Evolutionary conservation across 2,329 filamentous ascomycete genomes (phyloP).

Genomic region (Niveomyces coronatus): DNA sequence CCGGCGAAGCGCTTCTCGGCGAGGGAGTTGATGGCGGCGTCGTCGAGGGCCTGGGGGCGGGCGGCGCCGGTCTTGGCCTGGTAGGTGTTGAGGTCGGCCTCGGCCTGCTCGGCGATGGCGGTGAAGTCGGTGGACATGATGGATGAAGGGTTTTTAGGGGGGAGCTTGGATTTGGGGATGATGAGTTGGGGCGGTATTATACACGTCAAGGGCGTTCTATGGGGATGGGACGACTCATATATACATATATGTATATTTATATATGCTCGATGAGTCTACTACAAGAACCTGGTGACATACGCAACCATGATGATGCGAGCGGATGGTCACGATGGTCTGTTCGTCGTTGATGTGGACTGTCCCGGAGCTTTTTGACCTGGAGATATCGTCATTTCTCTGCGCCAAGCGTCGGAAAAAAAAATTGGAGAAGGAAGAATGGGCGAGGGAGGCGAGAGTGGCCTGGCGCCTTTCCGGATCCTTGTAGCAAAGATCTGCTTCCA

Average conservation of each 20-base stretch:
- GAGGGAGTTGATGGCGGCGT: conserved; percentile 31
- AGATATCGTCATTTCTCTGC: neutral
- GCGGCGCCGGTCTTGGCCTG: conserved; percentile 36
- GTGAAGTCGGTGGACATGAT: conserved; percentile 22
- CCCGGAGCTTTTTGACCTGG: conserved; percentile 5
- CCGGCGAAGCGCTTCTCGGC: conserved; percentile 31
- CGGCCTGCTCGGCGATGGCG: conserved; percentile 34
- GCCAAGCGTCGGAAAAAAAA: no score
- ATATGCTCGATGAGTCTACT: neutral
- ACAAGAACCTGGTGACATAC: conserved; percentile 1
- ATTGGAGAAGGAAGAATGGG: no score
- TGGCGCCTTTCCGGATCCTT: no score
- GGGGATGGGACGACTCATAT: no score
- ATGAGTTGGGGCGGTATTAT: neutral
- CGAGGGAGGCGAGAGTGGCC: no score
- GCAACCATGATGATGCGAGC: conserved; percentile 7
- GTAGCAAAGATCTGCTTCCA: no score
- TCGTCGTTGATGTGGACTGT: conserved; percentile 4
- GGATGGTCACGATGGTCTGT: no score
- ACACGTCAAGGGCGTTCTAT: no score
- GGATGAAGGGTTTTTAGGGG: neutral
- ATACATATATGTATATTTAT: neutral
- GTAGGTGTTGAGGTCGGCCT: conserved; percentile 38
- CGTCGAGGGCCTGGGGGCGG: conserved; percentile 27
- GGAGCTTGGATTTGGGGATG: neutral